These are phyloP conservation scores for Rhododendron griersonianum DNA, from an alignment of 148 eudicot species.

Conservation along the genomic window DNA sequence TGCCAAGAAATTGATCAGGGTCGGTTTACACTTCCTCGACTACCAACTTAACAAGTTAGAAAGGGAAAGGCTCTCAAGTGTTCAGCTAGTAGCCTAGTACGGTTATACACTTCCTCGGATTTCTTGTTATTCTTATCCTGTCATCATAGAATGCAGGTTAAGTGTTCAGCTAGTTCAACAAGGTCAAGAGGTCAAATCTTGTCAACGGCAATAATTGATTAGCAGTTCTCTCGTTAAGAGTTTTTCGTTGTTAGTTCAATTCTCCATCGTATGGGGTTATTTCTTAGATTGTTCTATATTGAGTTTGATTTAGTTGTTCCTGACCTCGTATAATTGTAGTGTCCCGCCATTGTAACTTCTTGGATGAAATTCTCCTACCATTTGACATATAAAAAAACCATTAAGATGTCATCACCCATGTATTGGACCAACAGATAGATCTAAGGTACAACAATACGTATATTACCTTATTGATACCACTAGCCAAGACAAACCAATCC, in stretches of 20 bases:
- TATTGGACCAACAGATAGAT: neutral
- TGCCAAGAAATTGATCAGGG: no score
- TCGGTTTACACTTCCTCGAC: no score
- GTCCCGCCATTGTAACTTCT: neutral
- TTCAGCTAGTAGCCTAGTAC: no score
- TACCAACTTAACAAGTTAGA: no score
- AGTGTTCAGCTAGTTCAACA: neutral
- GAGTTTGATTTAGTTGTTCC: neutral
- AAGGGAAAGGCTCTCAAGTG: no score
- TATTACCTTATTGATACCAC: neutral
- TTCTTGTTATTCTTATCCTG: neutral
- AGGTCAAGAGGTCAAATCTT: neutral
- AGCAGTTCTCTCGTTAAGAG: neutral
- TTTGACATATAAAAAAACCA: neutral
- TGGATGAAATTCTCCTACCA: neutral
- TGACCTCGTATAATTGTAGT: neutral
- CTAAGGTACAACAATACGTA: neutral
- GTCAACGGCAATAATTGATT: neutral
- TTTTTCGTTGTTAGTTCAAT: neutral
- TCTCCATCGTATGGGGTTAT: neutral
- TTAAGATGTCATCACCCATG: neutral
- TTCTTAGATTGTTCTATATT: neutral
- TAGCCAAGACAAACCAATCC: neutral
- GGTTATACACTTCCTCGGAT: no score
- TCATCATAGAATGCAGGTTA: neutral